Evolutionary conservation across 352 stramenopile species (phyloP).

Genomic region (Phytopythium sindhum): DNA sequence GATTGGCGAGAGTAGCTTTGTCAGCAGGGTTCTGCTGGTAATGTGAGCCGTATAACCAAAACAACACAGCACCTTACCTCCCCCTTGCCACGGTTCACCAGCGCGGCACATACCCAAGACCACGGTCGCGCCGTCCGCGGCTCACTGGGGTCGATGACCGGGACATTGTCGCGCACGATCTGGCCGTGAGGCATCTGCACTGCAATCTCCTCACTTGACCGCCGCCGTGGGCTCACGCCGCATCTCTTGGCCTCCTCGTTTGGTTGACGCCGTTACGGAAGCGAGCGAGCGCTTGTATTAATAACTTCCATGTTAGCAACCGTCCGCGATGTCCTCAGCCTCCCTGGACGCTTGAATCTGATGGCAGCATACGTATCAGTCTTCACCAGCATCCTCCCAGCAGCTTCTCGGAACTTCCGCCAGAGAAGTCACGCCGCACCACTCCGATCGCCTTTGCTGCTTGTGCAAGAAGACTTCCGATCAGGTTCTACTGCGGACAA

Average conservation of each 20-base stretch:
- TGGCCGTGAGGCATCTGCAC: not conserved
- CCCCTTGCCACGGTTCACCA: constrained; percentile 58
- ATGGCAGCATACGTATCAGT: not conserved
- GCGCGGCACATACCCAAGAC: constrained; percentile 64
- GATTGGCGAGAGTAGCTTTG: not conserved
- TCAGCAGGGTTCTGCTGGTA: not conserved
- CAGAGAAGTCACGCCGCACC: not conserved
- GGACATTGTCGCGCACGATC: constrained; percentile 49
- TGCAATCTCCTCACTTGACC: not conserved
- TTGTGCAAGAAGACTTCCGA: too few species aligned
- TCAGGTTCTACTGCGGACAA: too few species aligned
- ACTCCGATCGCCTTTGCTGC: not conserved
- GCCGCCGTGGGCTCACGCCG: not conserved
- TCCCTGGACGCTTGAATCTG: not conserved
- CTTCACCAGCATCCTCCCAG: not conserved
- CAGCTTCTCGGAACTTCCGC: too few species aligned
- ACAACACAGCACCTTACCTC: constrained; percentile 18
- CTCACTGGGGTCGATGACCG: constrained; percentile 49
- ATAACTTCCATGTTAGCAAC: not conserved
- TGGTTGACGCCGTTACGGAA: not conserved
- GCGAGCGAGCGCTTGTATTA: not conserved
- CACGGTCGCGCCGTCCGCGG: constrained; percentile 46
- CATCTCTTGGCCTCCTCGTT: not conserved
- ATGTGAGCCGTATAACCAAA: not conserved
- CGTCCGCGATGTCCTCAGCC: not conserved